Conservation (phyloP, 1,284 basidiomycete species). For the Jaminaea rosea region DNA sequence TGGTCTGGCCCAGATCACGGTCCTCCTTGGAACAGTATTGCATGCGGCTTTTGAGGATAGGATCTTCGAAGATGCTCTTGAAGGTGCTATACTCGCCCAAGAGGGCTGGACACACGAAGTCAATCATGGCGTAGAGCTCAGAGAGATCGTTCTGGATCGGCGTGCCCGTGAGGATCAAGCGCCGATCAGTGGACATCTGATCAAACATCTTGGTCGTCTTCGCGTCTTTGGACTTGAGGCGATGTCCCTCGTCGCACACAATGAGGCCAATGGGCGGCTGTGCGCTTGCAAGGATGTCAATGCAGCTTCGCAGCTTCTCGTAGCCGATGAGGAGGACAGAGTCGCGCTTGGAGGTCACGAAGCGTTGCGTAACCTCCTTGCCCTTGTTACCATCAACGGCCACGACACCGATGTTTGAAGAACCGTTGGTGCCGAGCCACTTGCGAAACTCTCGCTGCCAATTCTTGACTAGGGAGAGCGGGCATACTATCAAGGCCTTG, state of each 20-base stretch:
- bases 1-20: constrained; percentile 63
- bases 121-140: constrained; percentile 92
- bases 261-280: constrained; percentile 78
- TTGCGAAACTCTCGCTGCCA: constrained; percentile 94
- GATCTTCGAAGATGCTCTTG: constrained; percentile 65
- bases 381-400: constrained; percentile 60
- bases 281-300: constrained; percentile 25
- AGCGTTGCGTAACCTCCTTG: constrained; percentile 27
- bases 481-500: constrained; percentile 66
- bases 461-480: constrained; percentile 85
- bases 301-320: constrained; percentile 62
- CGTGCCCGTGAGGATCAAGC: constrained; percentile 82
- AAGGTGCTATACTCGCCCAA: constrained; percentile 52
- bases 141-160: constrained; percentile 90
- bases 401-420: constrained; percentile 67
- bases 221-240: constrained; percentile 81
- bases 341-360: constrained; percentile 52
- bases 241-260: constrained; percentile 93
- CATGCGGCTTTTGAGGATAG: constrained; percentile 77
- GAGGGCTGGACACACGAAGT: constrained; percentile 86
- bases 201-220: constrained; percentile 88
- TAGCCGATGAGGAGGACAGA: constrained; percentile 91
- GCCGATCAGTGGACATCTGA: constrained; percentile 61
- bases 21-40: constrained; percentile 66
- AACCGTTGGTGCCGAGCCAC: constrained; percentile 66